Evolutionary conservation across 2,329 filamentous ascomycete genomes (phyloP), one percentile per base, ranked within the genome.

Genomic region (Mycosphaerelloides madeirae): DNA sequence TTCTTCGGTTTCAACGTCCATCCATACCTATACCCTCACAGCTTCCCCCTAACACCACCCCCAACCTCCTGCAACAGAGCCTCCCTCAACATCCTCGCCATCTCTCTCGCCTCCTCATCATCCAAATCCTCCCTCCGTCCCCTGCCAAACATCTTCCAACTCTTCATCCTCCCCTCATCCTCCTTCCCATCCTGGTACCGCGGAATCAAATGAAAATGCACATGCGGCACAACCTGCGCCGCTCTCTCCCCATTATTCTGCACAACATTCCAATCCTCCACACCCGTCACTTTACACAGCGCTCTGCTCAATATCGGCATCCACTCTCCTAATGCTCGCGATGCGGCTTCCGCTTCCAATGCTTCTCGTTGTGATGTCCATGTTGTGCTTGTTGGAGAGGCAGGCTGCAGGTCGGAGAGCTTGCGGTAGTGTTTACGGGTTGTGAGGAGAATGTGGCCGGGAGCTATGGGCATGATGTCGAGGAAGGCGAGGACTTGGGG

Each of bases 161-260:
- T 82, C 71, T 77, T 78, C 56, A 64, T 43, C 56, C 56, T 56
- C 3, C 59, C 59, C 32, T 65, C 59, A 43, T 85, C 80, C 0
- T 64, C 63, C 12, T 73, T 72, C 16, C 60, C 66, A 29, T 90
- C 64, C 42, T 64, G 61, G 53, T 64, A 89, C 29, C 91, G 73
- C 0, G 91, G 91, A 28, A 98, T 94, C 41, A 97, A 78, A 59
- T 98, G 93, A 65, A 94, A 97, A 66, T 98, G 91, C 38, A 94
- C 84, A 66, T 97, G 91, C 16, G 85, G 85, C 2, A 97, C 89
- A 13, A 95, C 88, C 69, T 97, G 91, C 2, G 89, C 89, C 2
- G 91, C 91, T 25, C 88, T 80, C 3, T 83, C 83, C 13, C 91
- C 80, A 58, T 96, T 97, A 65, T 97, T 97, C 71, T 97, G 91